Evolutionary conservation across 257 asterid species (phyloP).

Genomic region (Echium plantagineum): DNA sequence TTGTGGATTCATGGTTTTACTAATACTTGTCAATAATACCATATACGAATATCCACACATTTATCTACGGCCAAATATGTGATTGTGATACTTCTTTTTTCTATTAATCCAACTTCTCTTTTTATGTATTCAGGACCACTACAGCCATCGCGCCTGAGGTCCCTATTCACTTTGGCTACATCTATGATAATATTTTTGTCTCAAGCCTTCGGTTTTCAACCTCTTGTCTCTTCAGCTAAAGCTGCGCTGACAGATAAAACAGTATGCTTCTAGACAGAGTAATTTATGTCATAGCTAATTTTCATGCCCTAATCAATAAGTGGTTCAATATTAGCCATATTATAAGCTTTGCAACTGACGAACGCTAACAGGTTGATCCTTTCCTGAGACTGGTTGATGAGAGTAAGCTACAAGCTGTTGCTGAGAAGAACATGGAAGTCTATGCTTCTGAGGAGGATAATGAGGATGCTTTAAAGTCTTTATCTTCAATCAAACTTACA

Average conservation of each 20-base stretch:
- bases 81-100: background rate
- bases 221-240: slow-evolving; percentile 48
- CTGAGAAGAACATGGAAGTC: slow-evolving; percentile 19
- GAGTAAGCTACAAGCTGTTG: slow-evolving; percentile 50
- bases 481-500: slow-evolving; percentile 30
- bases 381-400: slow-evolving; percentile 61
- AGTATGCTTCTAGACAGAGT: slow-evolving; percentile 30
- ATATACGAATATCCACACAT: too few relatives aligned
- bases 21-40: too few relatives aligned
- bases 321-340: background rate
- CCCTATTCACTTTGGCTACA: slow-evolving; percentile 62
- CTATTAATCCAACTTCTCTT: slow-evolving; percentile 10
- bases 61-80: background rate
- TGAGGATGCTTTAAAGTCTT: slow-evolving; percentile 51
- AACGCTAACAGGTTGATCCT: slow-evolving; percentile 51
- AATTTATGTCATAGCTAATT: background rate
- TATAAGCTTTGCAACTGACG: slow-evolving; percentile 11
- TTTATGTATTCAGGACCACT: slow-evolving; percentile 37
- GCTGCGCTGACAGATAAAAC: slow-evolving; percentile 42
- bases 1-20: too few relatives aligned
- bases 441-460: slow-evolving; percentile 73
- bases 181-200: slow-evolving; percentile 64
- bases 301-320: background rate
- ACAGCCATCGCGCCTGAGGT: slow-evolving; percentile 62
- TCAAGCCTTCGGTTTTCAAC: slow-evolving; percentile 44